Evolutionary conservation across 345 rosid species (phyloP), one percentile per base, ranked within the genome.

Genomic region (Pelargonium nanum): DNA sequence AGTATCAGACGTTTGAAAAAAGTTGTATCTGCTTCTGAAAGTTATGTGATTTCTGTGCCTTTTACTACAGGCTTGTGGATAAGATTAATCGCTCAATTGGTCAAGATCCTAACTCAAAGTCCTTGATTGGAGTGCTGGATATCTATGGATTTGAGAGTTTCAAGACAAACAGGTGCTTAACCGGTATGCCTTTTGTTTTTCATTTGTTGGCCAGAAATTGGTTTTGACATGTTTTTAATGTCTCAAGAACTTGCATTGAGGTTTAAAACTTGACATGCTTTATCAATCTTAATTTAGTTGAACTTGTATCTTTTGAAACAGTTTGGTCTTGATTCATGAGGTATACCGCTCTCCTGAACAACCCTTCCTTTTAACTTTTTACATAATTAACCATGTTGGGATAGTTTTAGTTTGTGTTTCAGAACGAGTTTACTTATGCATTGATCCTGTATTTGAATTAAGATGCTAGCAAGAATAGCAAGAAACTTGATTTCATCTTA

Each of bases 61-160:
- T 62, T 59, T 65, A 62, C 51, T 75, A 68, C 80, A 93, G 99
- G 99, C 80, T 93, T 53, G 99, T 93, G 56, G 90, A 89, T 69
- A 93, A 81, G 70, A 93, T 93, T 60, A 93, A 93, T 55, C 83
- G 69, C 74, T 86, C 96, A 52, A 93, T 93, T 66, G 99, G 99
- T 68, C 99, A 93, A 77, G 99, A 93, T 72, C 92, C 91, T 68
- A 73, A 85, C 12, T 89, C 97, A 23, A 89, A 85, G 81, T 81
- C 61, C 77, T 79, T 93, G 64, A 93, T 93, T 55, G 99, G 97
- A 20, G 99, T 93, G 70, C 85, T 93, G 71, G 99, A 93, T 86
- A 93, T 93, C 48, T 93, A 93, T 80, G 99, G 99, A 68, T 93
- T 93, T 72, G 99, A 93, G 85, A 93, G 97, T 86, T 93, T 93